These are phyloP conservation scores for Zoysia pacifica DNA, from an alignment of 176 grass and related monocot genomes.

Conservation along the genomic window DNA sequence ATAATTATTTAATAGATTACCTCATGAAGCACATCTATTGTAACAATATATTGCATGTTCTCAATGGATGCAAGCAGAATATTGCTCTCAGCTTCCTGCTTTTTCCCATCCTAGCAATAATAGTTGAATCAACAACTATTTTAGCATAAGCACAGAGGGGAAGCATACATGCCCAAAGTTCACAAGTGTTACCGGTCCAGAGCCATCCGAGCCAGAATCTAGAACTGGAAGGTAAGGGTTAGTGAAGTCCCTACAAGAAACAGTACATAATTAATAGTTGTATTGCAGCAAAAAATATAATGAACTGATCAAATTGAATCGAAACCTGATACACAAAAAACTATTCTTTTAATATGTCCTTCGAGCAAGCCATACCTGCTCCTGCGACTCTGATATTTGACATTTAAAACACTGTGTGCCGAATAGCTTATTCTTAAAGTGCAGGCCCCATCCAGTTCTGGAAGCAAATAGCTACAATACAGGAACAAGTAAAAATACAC, in stretches of 20 bases:
- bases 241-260: slow-evolving; percentile 82
- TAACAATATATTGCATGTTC: slow-evolving; percentile 99
- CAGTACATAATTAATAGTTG: slow-evolving; percentile 6
- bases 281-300: background rate
- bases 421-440: slow-evolving; percentile 90
- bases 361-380: slow-evolving; percentile 66
- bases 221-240: slow-evolving; percentile 93
- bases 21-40: slow-evolving; percentile 92
- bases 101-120: slow-evolving; percentile 66
- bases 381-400: slow-evolving; percentile 93
- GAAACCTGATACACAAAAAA: background rate
- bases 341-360: background rate
- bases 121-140: slow-evolving; percentile 22
- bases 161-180: slow-evolving; percentile 23
- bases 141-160: slow-evolving; percentile 31
- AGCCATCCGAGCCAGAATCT: slow-evolving; percentile 80
- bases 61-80: slow-evolving; percentile 91
- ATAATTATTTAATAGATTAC: slow-evolving; percentile 50
- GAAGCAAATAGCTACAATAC: slow-evolving; percentile 80
- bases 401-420: slow-evolving; percentile 92
- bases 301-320: slow-evolving; percentile 4
- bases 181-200: slow-evolving; percentile 58
- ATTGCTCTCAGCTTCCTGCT: slow-evolving; percentile 85
- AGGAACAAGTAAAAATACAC: slow-evolving; percentile 36
- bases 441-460: slow-evolving; percentile 67